phyloP scores from a whole-genome alignment of 2,329 filamentous ascomycete species.

The Ophiostoma perfectum region DNA sequence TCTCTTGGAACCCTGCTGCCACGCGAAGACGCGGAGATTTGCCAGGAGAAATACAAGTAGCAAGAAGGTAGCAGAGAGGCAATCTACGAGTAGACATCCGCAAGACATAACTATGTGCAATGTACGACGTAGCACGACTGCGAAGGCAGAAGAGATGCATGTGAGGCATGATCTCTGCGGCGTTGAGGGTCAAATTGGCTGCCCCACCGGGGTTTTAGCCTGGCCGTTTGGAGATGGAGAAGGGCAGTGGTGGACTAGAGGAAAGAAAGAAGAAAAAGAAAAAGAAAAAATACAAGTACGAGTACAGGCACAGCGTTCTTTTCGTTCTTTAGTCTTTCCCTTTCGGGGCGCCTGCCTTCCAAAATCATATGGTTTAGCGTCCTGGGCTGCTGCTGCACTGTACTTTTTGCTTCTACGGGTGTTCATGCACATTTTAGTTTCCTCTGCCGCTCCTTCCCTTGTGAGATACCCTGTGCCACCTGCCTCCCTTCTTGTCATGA shows the following conservation, averaged over 20 bases:
- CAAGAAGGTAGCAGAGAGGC: neutral
- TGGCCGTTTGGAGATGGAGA: neutral
- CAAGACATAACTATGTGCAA: neutral
- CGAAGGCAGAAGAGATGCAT: neutral
- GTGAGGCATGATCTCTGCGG: constrained; percentile 3
- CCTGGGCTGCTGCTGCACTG: constrained; percentile 4
- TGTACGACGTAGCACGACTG: neutral
- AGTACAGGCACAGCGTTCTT: neutral
- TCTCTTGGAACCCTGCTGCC: neutral
- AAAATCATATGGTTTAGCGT: neutral
- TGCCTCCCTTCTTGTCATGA: neutral
- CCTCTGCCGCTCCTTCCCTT: too few relatives aligned
- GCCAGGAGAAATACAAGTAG: neutral
- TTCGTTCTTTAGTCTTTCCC: neutral
- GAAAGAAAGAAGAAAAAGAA: too few relatives aligned
- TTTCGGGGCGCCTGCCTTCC: neutral
- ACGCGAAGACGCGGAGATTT: constrained; percentile 3
- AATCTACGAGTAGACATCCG: neutral
- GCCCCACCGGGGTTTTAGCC: neutral
- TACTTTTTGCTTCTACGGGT: neutral
- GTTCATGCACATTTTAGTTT: too few relatives aligned
- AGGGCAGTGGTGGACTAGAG: too few relatives aligned
- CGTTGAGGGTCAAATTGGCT: neutral
- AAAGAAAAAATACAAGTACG: too few relatives aligned
- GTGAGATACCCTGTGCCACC: too few relatives aligned